Conservation (phyloP, 495 filamentous ascomycete species). For the Aspergillus diversus region DNA sequence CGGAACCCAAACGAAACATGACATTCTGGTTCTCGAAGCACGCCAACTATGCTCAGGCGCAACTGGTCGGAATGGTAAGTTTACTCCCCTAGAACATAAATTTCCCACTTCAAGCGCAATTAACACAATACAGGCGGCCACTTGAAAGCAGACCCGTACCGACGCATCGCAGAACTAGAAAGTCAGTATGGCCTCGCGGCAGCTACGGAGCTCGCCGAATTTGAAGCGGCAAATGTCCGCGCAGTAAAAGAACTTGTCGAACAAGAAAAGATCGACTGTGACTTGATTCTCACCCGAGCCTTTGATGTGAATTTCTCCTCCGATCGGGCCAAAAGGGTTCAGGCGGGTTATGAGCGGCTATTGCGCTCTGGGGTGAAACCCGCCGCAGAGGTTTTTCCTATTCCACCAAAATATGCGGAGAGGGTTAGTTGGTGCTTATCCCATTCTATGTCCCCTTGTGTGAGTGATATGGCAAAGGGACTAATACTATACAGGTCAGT, state of each 20-base stretch:
- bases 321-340: constrained; percentile 25
- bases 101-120: too few relatives aligned
- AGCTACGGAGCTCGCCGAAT: constrained; percentile 38
- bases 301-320: constrained; percentile 35
- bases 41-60: constrained; percentile 82
- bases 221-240: constrained; percentile 36
- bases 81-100: too few relatives aligned
- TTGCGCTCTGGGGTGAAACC: too few relatives aligned
- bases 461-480: background rate
- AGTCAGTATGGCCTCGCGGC: constrained; percentile 35
- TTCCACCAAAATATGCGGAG: too few relatives aligned
- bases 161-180: constrained; percentile 28
- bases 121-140: constrained; percentile 33
- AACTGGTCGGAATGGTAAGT: constrained; percentile 61
- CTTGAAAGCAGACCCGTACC: constrained; percentile 42
- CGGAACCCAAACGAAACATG: too few relatives aligned
- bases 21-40: constrained; percentile 76
- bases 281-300: constrained; percentile 32
- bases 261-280: constrained; percentile 38
- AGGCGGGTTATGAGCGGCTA: constrained; percentile 25
- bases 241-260: constrained; percentile 33
- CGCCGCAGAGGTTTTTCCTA: too few relatives aligned
- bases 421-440: background rate
- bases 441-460: background rate
- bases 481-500: constrained; percentile 38